Evolutionary conservation across 495 filamentous ascomycete genomes (phyloP).

Genomic region (Margaritispora aquatica): DNA sequence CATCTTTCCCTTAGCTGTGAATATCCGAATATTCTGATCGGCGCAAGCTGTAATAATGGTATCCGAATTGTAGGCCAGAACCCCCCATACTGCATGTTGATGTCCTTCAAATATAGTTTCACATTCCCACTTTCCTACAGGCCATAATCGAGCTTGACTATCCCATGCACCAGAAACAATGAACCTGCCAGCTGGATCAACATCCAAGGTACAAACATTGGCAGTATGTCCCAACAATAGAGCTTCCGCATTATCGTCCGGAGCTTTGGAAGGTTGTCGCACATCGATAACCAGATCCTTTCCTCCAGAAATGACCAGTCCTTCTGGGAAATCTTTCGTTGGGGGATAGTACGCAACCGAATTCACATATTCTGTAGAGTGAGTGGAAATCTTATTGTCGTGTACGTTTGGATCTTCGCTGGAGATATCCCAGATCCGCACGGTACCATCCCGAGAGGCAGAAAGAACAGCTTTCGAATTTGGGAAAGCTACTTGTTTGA

Average conservation of each 20-base stretch:
- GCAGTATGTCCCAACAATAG: constrained; percentile 78
- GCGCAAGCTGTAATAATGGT: constrained; percentile 89
- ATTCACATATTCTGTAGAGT: constrained; percentile 80
- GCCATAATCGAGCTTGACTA: constrained; percentile 73
- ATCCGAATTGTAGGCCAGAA: constrained; percentile 72
- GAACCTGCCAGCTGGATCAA: constrained; percentile 57
- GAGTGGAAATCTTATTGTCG: constrained; percentile 67
- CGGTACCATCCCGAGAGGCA: constrained; percentile 85
- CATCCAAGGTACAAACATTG: constrained; percentile 85
- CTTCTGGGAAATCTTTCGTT: constrained; percentile 63
- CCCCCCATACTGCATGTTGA: constrained; percentile 81
- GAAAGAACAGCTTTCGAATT: constrained; percentile 66
- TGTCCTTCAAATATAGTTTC: constrained; percentile 68
- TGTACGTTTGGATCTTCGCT: constrained; percentile 60
- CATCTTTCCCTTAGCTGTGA: constrained; percentile 57
- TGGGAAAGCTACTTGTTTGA: constrained; percentile 82
- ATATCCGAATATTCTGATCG: constrained; percentile 83
- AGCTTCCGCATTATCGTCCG: constrained; percentile 72
- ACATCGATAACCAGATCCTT: constrained; percentile 92
- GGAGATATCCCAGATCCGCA: constrained; percentile 73
- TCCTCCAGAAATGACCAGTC: constrained; percentile 79
- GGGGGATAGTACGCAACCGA: constrained; percentile 71
- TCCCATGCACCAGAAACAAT: constrained; percentile 98
- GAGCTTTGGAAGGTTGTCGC: constrained; percentile 52
- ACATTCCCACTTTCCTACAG: constrained; percentile 67